Evolutionary conservation across 1,284 basidiomycete species (phyloP), one percentile per base, ranked within the genome.

Genomic region (Rhizoctonia solani): DNA sequence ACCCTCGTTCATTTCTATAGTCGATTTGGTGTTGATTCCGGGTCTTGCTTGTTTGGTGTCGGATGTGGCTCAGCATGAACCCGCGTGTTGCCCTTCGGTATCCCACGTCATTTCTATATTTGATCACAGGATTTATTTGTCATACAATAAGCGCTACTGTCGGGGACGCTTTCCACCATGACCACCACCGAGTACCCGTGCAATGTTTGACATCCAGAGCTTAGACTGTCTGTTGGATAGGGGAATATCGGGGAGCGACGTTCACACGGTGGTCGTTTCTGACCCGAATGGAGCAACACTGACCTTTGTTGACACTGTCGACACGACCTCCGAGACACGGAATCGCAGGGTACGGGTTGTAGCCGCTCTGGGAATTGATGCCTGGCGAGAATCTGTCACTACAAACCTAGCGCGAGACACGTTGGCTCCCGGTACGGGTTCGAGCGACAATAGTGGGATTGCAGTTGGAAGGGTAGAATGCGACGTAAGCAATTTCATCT

Each of bases 251-350:
- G 32, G 49, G n/a, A 49, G 27, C 13, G n/a, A 32, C 8, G 49
- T 63, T 63, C 59, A 63, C 49, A 63, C 59, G 49, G 59, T 47
- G 14, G 59, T 63, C 29, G 53, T 63, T 11, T 63, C 59, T 27
- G 59, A 63, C 49, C 59, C 37, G 8, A 63, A 41, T 32, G 59
- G 59, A n/a, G 49, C 59, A 8, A 50, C 59, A 41, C 39, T 63
- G 32, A 63, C 59, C 16, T 63, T 63, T 53, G 59, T 63, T 37
- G 59, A 63, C 49, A 52, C 59, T 13, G 13, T 63, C 59, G 59
- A 63, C 47, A 42, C 59, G 11, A 63, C 59, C 49, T 63, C 59
- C 19, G 59, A 63, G 59, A 49, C 59, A 42, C 47, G 46, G 37
- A 63, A 63, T 37, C 59, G 59, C 34, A 46, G 59, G 13, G 59